Conservation (phyloP, 176 grass and related monocot species). For the Oryza rufipogon region DNA sequence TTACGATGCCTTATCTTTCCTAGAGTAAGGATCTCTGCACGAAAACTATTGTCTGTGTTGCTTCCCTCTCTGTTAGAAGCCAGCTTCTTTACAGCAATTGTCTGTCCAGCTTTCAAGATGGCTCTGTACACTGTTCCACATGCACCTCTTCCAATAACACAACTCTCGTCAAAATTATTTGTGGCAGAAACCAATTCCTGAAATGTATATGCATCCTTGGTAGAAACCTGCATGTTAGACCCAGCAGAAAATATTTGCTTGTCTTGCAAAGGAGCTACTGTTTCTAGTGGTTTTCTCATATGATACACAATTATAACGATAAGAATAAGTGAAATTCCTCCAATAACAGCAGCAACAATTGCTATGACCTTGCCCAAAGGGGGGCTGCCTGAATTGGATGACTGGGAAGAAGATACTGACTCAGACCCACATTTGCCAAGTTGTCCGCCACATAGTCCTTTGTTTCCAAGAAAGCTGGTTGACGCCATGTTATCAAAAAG, state of each 20-base stretch:
- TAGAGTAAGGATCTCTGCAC: conserved; percentile 92
- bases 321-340: conserved; percentile 94
- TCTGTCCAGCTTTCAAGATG: conserved; percentile 64
- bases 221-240: conserved; percentile 64
- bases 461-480: conserved; percentile 89
- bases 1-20: conserved; percentile 99
- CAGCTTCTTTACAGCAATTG: conserved; percentile 91
- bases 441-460: conserved; percentile 87
- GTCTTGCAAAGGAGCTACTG: conserved; percentile 81
- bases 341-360: conserved; percentile 84
- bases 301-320: conserved; percentile 81
- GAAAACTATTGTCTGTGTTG: conserved; percentile 93
- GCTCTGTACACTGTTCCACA: conserved; percentile 95
- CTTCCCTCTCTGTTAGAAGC: conserved; percentile 91
- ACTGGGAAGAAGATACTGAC: conserved; percentile 39
- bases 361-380: conserved; percentile 84
- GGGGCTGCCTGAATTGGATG: conserved; percentile 37
- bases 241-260: conserved; percentile 58
- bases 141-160: conserved; percentile 80
- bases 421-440: conserved; percentile 74
- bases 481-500: conserved; percentile 81
- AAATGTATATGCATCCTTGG: conserved; percentile 85
- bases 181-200: conserved; percentile 81
- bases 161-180: conserved; percentile 90
- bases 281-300: conserved; percentile 89